Evolutionary conservation across 2,329 filamentous ascomycete genomes (phyloP), one percentile per base, ranked within the genome.

Genomic region (Pseudogymnoascus sp.): DNA sequence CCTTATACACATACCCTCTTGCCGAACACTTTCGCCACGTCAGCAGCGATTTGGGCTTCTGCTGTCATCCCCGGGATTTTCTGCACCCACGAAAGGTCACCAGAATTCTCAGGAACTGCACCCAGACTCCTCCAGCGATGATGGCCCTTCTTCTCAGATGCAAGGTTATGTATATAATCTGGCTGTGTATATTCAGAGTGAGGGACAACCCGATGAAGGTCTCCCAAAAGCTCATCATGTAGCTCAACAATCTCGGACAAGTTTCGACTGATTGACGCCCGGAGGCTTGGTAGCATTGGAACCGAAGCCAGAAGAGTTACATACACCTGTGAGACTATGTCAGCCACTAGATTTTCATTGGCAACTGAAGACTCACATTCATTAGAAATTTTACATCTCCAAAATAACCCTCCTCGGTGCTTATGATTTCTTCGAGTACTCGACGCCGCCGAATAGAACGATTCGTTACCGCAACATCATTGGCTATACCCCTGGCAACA

Each of bases 381-480:
- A 89, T 88, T 64, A 97, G 79, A 67, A 95, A 91, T 69, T 91
- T 91, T 64, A 97, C 76, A 70, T 96, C 93, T 14, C 87, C 85
- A 69, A 97, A 87, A 73, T 97, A 97, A 70, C 88, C 86, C 72
- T 95, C 89, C 74, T 97, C 95, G 0, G 93, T 96, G 63, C 78
- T 83, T 65, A 97, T 85, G 61, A 97, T 79, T 76, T 97, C 95
- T 72, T 95, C 90, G 37, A 97, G 76, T 40, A 96, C 86, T 66
- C 87, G 86, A 13, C 91, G 85, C 65, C 95, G 85, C 70, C 92
- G 89, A 19, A 89, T 75, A 1, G 91, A 85, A 62, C 93, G 85
- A 67, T 86, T 83, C 44, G 83, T 82, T n/a, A 89, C 86, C 31
- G 81, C 86, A 64, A 87, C 82, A 68, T 96, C 91, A 10, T 86